These are phyloP conservation scores for Rhizoclosmatium globosum DNA, from an alignment of 192 early-diverging fungal genomes.

Conservation along the genomic window DNA sequence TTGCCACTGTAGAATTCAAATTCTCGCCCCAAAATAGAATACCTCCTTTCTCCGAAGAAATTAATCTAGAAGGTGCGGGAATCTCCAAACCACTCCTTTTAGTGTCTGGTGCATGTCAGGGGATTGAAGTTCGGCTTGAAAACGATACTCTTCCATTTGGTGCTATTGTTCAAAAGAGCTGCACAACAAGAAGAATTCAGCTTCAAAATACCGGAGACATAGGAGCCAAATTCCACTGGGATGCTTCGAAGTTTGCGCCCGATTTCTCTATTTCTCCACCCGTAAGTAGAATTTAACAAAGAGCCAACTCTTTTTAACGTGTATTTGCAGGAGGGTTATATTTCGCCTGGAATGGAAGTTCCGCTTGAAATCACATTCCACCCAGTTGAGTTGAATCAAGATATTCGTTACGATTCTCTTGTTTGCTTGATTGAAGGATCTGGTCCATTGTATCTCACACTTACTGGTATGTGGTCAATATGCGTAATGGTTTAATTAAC, in stretches of 20 bases:
- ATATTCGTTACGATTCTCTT: constrained; percentile 64
- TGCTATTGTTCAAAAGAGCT: constrained; percentile 66
- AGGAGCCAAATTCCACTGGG: constrained; percentile 65
- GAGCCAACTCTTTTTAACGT: neutral
- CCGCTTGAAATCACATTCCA: constrained; percentile 68
- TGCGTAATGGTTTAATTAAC: neutral
- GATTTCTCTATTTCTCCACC: constrained; percentile 66
- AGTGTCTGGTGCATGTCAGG: constrained; percentile 63
- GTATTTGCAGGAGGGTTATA: constrained; percentile 59
- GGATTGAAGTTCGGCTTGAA: constrained; percentile 64
- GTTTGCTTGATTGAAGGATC: constrained; percentile 57
- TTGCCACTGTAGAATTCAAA: constrained; percentile 50
- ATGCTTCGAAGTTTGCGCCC: constrained; percentile 52
- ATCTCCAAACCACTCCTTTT: constrained; percentile 48
- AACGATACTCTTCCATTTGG: constrained; percentile 70
- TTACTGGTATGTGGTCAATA: constrained; percentile 49
- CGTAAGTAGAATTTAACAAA: neutral
- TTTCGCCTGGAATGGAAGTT: constrained; percentile 70
- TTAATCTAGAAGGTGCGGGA: constrained; percentile 56
- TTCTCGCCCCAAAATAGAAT: constrained; percentile 60
- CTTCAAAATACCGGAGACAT: constrained; percentile 67
- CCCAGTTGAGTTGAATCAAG: constrained; percentile 60
- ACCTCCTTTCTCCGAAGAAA: constrained; percentile 61
- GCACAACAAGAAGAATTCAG: constrained; percentile 59
- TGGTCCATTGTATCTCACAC: constrained; percentile 54